Evolutionary conservation across 2,329 filamentous ascomycete genomes (phyloP).

Genomic region (Pochonia chlamydosporia): DNA sequence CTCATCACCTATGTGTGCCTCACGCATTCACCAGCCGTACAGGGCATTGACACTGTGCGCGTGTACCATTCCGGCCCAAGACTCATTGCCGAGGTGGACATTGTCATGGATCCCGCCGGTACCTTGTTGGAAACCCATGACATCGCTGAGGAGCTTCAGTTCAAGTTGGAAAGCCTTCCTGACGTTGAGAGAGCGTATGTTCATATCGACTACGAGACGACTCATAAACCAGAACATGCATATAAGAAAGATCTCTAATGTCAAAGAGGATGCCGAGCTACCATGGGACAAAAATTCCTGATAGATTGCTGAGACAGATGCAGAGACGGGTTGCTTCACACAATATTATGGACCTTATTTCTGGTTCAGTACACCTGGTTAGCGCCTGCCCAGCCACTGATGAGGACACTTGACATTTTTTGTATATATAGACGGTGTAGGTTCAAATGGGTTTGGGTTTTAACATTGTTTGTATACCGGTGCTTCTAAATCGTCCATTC

Average conservation of each 20-base stretch:
- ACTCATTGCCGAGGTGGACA: constrained; percentile 90
- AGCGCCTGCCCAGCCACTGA: too few species aligned
- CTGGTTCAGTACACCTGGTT: too few species aligned
- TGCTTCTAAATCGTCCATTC: too few species aligned
- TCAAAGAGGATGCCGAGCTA: too few species aligned
- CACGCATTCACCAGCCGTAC: constrained; percentile 78
- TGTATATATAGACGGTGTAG: too few species aligned
- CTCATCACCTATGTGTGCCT: constrained; percentile 89
- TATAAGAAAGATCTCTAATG: constrained; percentile 54
- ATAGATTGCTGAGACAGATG: too few species aligned
- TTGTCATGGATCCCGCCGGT: constrained; percentile 79
- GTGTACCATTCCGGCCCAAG: constrained; percentile 87
- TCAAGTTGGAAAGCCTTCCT: constrained; percentile 86
- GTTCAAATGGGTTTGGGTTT: too few species aligned
- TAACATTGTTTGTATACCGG: too few species aligned
- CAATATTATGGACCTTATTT: too few species aligned
- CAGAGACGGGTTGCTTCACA: too few species aligned
- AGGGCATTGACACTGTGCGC: constrained; percentile 88
- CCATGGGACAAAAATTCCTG: too few species aligned
- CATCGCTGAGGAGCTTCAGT: constrained; percentile 87
- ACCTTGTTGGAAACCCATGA: constrained; percentile 80
- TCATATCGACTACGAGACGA: constrained; percentile 95
- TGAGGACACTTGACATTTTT: too few species aligned
- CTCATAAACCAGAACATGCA: constrained; percentile 81
- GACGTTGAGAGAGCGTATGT: constrained; percentile 93